Percentiles rank a stretch among this genome's conserved stretches.
Evolutionary conservation across 306 rosid species (phyloP).

Genomic region (Cicer arietinum): DNA sequence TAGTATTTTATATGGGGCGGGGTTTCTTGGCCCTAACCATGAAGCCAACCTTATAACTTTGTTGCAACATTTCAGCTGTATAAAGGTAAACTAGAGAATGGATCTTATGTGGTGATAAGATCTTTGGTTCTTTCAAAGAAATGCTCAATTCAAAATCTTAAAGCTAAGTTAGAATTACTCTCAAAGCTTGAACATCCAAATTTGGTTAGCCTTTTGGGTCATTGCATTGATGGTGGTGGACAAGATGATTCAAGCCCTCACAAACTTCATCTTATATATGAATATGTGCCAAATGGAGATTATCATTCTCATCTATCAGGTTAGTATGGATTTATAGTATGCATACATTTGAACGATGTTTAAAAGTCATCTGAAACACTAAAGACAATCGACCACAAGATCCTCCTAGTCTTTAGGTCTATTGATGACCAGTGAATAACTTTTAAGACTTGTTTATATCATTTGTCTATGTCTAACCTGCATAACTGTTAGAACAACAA

Average conservation of each 20-base stretch:
- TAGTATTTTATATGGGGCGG: no score
- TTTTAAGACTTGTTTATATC: not conserved
- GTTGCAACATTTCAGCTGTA: constrained; percentile 60
- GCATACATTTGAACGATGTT: not conserved
- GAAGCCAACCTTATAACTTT: not conserved
- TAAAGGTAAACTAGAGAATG: constrained; percentile 76
- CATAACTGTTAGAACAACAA: not conserved
- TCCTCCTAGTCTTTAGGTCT: no score
- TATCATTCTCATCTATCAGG: constrained; percentile 72
- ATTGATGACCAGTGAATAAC: no score
- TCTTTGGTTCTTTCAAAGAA: constrained; percentile 64
- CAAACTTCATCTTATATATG: constrained; percentile 73
- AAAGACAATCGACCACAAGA: no score
- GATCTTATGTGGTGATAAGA: constrained; percentile 63
- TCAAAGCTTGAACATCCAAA: constrained; percentile 91
- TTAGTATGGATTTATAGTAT: constrained; percentile 39
- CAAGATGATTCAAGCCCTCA: constrained; percentile 60
- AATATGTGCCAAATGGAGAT: constrained; percentile 67
- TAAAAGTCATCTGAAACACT: no score
- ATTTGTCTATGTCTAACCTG: not conserved
- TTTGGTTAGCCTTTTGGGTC: constrained; percentile 84
- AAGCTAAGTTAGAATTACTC: constrained; percentile 73
- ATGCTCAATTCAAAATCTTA: constrained; percentile 67
- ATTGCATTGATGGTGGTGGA: constrained; percentile 65
- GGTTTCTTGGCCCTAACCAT: no score